These are phyloP conservation scores for Cutaneotrichosporon arboriforme DNA, from an alignment of 1,284 basidiomycete genomes.

Conservation along the genomic window DNA sequence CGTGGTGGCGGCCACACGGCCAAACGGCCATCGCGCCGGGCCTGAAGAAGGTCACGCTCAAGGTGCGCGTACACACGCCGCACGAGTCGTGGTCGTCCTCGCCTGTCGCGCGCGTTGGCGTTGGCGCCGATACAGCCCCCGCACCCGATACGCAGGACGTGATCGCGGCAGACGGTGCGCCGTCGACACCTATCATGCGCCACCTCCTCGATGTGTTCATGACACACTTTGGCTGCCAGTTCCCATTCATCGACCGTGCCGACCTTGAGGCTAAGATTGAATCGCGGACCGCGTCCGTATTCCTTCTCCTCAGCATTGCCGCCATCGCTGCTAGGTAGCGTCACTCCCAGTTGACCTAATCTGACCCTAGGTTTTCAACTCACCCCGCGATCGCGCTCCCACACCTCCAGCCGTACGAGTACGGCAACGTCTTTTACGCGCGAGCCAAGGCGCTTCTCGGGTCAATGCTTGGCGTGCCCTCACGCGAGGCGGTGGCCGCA, in stretches of 20 bases:
- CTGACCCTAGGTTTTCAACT: constrained; percentile 23
- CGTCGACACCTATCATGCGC: constrained; percentile 18
- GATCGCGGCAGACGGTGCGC: constrained; percentile 19
- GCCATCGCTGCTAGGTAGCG: constrained; percentile 29
- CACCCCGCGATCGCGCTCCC: constrained; percentile 30
- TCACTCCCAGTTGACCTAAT: background rate
- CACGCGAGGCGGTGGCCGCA: constrained; percentile 27
- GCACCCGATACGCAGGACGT: constrained; percentile 9
- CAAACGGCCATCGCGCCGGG: constrained; percentile 36
- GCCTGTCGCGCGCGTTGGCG: constrained; percentile 1
- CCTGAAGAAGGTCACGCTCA: constrained; percentile 29
- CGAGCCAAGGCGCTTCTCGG: constrained; percentile 28
- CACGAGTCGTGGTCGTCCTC: constrained; percentile 7
- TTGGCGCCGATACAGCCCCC: background rate
- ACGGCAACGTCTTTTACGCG: constrained; percentile 29
- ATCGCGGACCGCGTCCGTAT: constrained; percentile 19
- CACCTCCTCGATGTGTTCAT: constrained; percentile 30
- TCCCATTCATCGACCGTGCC: constrained; percentile 20
- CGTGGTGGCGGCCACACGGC: constrained; percentile 38
- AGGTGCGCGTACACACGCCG: constrained; percentile 27
- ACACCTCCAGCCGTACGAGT: constrained; percentile 26
- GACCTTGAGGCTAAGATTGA: constrained; percentile 18
- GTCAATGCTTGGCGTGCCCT: constrained; percentile 29
- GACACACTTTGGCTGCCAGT: constrained; percentile 30
- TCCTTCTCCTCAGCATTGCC: constrained; percentile 27